Evolutionary conservation across 2,329 filamentous ascomycete species (phyloP).

Genomic region (Magnaporthiopsis incrustans): DNA sequence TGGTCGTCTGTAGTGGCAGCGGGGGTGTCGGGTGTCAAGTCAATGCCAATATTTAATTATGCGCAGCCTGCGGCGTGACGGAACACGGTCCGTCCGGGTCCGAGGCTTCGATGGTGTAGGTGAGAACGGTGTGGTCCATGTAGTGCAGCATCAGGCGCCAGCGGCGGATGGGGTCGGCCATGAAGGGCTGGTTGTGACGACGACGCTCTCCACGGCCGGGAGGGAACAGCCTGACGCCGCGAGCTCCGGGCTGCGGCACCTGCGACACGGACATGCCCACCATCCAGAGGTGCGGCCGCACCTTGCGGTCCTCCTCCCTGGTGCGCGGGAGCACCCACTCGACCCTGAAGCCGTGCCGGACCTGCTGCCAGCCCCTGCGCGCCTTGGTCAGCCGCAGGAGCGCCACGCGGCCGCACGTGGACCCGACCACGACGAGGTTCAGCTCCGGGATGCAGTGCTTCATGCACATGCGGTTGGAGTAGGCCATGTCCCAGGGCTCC

Average conservation of each 20-base stretch:
- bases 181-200: background rate
- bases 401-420: slow-evolving; percentile 56
- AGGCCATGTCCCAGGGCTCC: slow-evolving; percentile 23
- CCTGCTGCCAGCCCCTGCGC: slow-evolving; percentile 18
- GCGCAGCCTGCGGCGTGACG: background rate
- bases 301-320: slow-evolving; percentile 34
- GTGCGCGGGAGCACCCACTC: slow-evolving; percentile 43
- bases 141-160: slow-evolving; percentile 68
- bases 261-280: slow-evolving; percentile 62
- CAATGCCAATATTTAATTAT: too few species aligned
- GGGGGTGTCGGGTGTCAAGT: too few species aligned
- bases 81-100: background rate
- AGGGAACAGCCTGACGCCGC: slow-evolving; percentile 16
- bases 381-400: slow-evolving; percentile 51
- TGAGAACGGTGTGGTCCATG: slow-evolving; percentile 59
- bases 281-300: slow-evolving; percentile 43
- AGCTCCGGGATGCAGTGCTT: slow-evolving; percentile 59
- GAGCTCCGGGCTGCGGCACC: slow-evolving; percentile 38
- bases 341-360: slow-evolving; percentile 36
- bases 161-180: slow-evolving; percentile 24
- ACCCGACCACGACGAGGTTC: slow-evolving; percentile 59
- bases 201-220: slow-evolving; percentile 1
- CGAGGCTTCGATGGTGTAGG: slow-evolving; percentile 49
- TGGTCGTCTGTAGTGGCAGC: background rate
- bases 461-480: slow-evolving; percentile 51